phyloP scores from a whole-genome alignment of 306 rosid species.

The Fragaria iinumae region DNA sequence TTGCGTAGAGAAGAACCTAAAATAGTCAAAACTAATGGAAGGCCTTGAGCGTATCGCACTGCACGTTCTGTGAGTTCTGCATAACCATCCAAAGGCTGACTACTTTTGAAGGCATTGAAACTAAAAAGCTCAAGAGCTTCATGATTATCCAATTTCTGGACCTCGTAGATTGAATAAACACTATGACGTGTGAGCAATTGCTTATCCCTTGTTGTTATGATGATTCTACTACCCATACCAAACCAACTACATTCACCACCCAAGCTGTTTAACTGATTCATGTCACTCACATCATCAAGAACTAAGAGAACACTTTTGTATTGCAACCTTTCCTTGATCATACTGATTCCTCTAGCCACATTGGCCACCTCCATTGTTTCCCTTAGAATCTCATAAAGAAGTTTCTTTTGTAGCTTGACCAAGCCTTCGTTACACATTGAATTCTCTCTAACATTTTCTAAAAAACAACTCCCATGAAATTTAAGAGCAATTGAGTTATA shows the following conservation, averaged over 20 bases:
- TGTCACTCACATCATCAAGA: background rate
- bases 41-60: background rate
- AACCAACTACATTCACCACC: background rate
- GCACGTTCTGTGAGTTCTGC: background rate
- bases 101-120: background rate
- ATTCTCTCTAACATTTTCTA: background rate
- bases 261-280: background rate
- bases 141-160: background rate
- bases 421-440: accelerated
- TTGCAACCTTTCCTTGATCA: background rate
- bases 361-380: accelerated
- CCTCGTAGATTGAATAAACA: background rate
- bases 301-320: background rate
- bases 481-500: background rate
- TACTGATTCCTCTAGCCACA: background rate
- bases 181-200: background rate
- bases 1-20: conserved; percentile 38
- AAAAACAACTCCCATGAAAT: background rate
- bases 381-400: background rate
- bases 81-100: background rate
- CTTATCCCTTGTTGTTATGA: background rate
- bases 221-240: background rate
- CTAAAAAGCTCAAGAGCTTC: background rate
- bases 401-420: background rate
- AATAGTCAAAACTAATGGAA: conserved; percentile 39